Conservation (phyloP, 345 rosid genomes). For the Melastoma malabathricum region DNA sequence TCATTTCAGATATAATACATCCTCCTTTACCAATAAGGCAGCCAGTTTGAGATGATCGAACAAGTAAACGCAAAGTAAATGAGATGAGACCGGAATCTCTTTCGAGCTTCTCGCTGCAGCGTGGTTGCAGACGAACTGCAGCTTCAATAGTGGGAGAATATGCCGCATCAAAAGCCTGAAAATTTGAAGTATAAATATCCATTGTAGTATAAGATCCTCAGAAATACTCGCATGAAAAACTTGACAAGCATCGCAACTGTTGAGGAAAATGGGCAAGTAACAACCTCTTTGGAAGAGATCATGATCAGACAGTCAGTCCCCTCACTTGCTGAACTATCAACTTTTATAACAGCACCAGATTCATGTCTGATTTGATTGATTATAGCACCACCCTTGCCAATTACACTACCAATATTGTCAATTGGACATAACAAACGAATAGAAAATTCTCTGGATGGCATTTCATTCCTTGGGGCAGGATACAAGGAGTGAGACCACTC, state of each 20-base stretch:
- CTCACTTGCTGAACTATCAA: slow-evolving; percentile 31
- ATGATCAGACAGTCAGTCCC: slow-evolving; percentile 37
- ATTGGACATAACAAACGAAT: slow-evolving; percentile 38
- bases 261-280: neutral
- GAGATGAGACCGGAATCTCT: slow-evolving; percentile 18
- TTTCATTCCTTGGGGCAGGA: slow-evolving; percentile 23
- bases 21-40: slow-evolving; percentile 61
- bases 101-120: slow-evolving; percentile 34
- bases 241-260: neutral
- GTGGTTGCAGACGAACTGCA: slow-evolving; percentile 39
- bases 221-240: slow-evolving; percentile 1
- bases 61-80: slow-evolving; percentile 32
- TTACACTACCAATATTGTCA: slow-evolving; percentile 47
- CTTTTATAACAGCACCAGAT: slow-evolving; percentile 41
- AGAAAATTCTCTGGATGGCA: slow-evolving; percentile 38
- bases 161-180: slow-evolving; percentile 30
- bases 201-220: neutral
- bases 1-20: slow-evolving; percentile 49
- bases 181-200: slow-evolving; percentile 8
- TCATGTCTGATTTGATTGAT: slow-evolving; percentile 39
- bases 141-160: slow-evolving; percentile 45
- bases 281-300: slow-evolving; percentile 43
- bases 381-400: slow-evolving; percentile 50
- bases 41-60: slow-evolving; percentile 46
- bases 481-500: too few relatives aligned